phyloP scores from a whole-genome alignment of 495 filamentous ascomycete species.

The Chaetomidium leptoderma region DNA sequence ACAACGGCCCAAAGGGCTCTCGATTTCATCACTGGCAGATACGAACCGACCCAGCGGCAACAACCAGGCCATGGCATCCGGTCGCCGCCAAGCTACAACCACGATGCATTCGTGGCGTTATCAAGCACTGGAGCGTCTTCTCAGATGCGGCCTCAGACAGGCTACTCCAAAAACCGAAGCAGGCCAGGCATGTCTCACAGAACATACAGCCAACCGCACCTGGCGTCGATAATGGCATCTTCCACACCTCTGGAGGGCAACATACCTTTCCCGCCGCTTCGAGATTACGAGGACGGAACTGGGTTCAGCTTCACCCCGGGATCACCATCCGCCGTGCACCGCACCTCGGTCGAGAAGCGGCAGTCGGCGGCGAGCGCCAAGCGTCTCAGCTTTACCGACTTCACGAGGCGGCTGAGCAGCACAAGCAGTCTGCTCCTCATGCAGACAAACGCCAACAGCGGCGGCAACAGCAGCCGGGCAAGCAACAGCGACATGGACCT shows the following conservation, averaged over 20 bases:
- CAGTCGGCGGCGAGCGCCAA: constrained; percentile 45
- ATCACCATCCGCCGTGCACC: constrained; percentile 20
- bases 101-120: constrained; percentile 33
- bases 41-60: constrained; percentile 18
- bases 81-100: constrained; percentile 30
- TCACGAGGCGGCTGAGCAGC: constrained; percentile 50
- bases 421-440: constrained; percentile 52
- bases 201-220: constrained; percentile 44
- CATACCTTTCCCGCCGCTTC: too few relatives aligned
- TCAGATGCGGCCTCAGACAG: constrained; percentile 42
- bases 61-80: constrained; percentile 15
- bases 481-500: constrained; percentile 41
- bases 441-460: constrained; percentile 48
- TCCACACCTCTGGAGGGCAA: constrained; percentile 17
- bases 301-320: constrained; percentile 21
- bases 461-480: constrained; percentile 41
- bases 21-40: constrained; percentile 47
- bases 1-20: constrained; percentile 43
- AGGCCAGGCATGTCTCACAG: constrained; percentile 40
- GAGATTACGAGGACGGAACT: constrained; percentile 17
- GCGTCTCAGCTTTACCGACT: constrained; percentile 51
- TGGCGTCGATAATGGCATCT: constrained; percentile 29
- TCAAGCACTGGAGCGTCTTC: constrained; percentile 30
- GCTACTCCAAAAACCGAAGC: constrained; percentile 36
- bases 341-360: constrained; percentile 36